These are phyloP conservation scores for Leccinum griseonigrum DNA, from an alignment of 1,284 basidiomycete genomes.

Conservation along the genomic window DNA sequence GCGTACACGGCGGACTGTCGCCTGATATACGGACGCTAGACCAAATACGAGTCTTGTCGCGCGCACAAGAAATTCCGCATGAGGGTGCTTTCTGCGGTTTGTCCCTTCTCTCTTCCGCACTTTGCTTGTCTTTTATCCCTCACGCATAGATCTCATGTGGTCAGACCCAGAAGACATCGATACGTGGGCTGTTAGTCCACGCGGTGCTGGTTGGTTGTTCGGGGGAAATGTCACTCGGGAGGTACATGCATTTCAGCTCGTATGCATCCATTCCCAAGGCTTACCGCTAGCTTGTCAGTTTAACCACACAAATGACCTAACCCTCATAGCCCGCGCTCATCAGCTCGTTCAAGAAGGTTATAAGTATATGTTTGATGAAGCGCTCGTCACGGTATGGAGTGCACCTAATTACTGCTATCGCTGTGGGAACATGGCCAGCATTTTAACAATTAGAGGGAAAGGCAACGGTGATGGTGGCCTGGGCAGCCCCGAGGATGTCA, in stretches of 20 bases:
- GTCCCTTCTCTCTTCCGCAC: constrained; percentile 20
- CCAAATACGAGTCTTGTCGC: constrained; percentile 87
- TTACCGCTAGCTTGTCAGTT: constrained; percentile 53
- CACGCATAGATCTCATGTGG: constrained; percentile 86
- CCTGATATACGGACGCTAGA: constrained; percentile 92
- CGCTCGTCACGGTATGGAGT: constrained; percentile 96
- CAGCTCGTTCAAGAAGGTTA: constrained; percentile 97
- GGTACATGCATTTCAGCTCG: constrained; percentile 37
- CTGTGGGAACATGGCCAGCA: constrained; percentile 78
- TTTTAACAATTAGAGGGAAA: constrained; percentile 67
- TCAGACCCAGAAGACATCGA: constrained; percentile 96
- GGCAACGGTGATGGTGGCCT: constrained; percentile 43
- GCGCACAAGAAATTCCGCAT: constrained; percentile 95
- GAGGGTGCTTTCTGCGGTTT: constrained; percentile 96
- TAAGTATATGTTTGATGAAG: constrained; percentile 96
- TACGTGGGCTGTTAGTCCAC: constrained; percentile 92
- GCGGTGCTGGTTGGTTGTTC: constrained; percentile 97
- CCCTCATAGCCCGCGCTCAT: constrained; percentile 88
- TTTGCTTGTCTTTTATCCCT: not conserved
- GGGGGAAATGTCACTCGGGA: constrained; percentile 85
- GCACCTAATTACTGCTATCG: constrained; percentile 97
- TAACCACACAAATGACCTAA: constrained; percentile 85
- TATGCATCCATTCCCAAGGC: not conserved
- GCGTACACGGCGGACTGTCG: constrained; percentile 91
- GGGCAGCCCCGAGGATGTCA: constrained; percentile 3